Evolutionary conservation across 805 yeast genomes (phyloP), one percentile per base, ranked within the genome.

Genomic region (Candida succiphila): DNA sequence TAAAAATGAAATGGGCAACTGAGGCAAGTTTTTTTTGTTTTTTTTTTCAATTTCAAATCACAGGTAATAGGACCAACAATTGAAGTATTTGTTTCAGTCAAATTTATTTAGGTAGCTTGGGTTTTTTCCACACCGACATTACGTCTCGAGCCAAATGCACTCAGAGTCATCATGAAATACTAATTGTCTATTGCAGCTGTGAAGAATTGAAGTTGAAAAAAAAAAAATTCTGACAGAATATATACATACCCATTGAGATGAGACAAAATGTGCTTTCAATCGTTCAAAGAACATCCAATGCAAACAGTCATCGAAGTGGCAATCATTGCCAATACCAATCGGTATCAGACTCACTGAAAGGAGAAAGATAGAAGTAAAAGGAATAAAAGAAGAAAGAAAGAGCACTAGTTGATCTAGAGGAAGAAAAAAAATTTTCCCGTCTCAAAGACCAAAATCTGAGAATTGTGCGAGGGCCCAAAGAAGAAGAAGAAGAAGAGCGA

Each of bases 131-230:
- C 96, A 87, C 71, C 88, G 87, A 82, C 87, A 68, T 60, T 67
- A 69, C 40, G 82, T 82, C 95, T 86, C 94, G 95, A 87, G 96
- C 95, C 96, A 87, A 87, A 87, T 87, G 96, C 96, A 85, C 95
- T 87, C 96, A 64, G n/a, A 64, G 79, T 84, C 95, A 84, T 84
- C 95, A 84, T 74, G 41, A 58, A 32, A 29, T 25, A 7, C 5
- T 6, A 18, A 19, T 10, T 5, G 18, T 26, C n/a, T n/a, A n/a
- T n/a, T n/a, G n/a, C n/a, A n/a, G n/a, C n/a, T n/a, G n/a, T n/a
- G n/a, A n/a, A n/a, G n/a, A n/a, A n/a, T n/a, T n/a, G n/a, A n/a
- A n/a, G n/a, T 26, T 24, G 26, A 13, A 24, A 24, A 24, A 25
- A 25, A 25, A 25, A 25, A 25, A 8, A 7, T 5, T 13, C 6